phyloP scores from a whole-genome alignment of 768 basidiomycete genomes.

The Scleroderma citrinum region DNA sequence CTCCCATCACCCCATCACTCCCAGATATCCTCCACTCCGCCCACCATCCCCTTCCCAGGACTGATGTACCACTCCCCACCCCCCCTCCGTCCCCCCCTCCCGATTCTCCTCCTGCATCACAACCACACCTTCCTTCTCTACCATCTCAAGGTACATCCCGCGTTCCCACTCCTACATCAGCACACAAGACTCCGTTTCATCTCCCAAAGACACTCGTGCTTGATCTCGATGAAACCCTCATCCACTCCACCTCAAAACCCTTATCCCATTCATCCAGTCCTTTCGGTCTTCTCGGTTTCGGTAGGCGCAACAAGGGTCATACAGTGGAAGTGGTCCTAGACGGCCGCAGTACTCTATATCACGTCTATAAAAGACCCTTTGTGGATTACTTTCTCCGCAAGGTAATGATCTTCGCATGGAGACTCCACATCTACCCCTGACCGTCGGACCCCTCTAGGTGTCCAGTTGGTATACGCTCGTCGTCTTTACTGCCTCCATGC shows the following conservation, averaged over 20 bases:
- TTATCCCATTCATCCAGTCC: constrained; percentile 43
- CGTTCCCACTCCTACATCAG: constrained; percentile 42
- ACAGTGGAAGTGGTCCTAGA: constrained; percentile 91
- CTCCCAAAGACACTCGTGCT: constrained; percentile 92
- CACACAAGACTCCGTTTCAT: constrained; percentile 66
- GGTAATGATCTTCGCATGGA: constrained; percentile 48
- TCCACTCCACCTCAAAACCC: constrained; percentile 91
- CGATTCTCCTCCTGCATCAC: constrained; percentile 9
- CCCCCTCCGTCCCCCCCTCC: constrained; percentile 11
- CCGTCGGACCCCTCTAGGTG: constrained; percentile 49
- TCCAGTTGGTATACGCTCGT: constrained; percentile 98
- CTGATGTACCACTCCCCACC: constrained; percentile 16
- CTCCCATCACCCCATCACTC: constrained; percentile 24
- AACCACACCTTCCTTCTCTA: background rate
- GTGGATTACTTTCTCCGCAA: constrained; percentile 92
- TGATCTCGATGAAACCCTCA: constrained; percentile 96
- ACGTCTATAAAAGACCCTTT: constrained; percentile 97
- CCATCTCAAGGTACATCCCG: constrained; percentile 27
- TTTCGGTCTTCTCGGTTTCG: constrained; percentile 57
- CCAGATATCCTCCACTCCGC: constrained; percentile 11
- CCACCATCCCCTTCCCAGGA: constrained; percentile 6
- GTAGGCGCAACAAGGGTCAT: constrained; percentile 62
- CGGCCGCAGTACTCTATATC: constrained; percentile 87
- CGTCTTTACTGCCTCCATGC: constrained; percentile 98
- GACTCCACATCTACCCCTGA: background rate